Base-by-base conservation (phyloP, 176 grass and related monocot species). In the Metroxylon sagu region DNA sequence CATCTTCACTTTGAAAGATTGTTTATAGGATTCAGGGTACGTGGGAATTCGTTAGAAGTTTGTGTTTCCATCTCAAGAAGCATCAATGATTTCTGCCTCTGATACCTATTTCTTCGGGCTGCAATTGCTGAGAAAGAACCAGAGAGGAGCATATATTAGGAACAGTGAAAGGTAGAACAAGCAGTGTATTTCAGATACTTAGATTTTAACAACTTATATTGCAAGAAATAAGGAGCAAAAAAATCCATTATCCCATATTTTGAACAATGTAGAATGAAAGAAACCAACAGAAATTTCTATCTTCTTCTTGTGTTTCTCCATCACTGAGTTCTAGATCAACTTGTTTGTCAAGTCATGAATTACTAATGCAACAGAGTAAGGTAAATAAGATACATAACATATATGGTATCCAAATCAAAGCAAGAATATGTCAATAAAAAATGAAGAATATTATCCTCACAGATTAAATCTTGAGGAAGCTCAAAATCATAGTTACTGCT, bases 401-500 rank as follows among this genome's bases (percentile, higher is more conserved):
- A 43, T 10, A 12, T 14, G 35, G 12, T 43, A 23, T 23, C 12
- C 35, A 14, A 30, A 0, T 4, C 14, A 52, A 57, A 72, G 54
- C 14, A 74, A 75, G 6, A 4, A 4, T 2, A 59, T 16, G 14
- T 16, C 10, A 52, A 57, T 26, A 30, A 63, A 23, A 27, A 63
- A 58, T 2, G 26, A 23, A 52, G 52, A 10, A 48, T 29, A 14
- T 18, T 67, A 28, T 18, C 79, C 89, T 92, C 77, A 89, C 93
- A 98, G 6, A 79, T 98, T 48, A 97, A 72, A 85, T 92, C 93
- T 81, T 85, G 93, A 73, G 88, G 93, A 73, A 98, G 92, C 50
- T 92, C 93, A 81, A 98, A 98, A 74, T 98, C 88, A 16, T 98
- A 98, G 56, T 92, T 82, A 10, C 89, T 80, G 4, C 74, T 74